Conservation (phyloP, 2,329 filamentous ascomycete species). For the Scedosporium dehoogii region DNA sequence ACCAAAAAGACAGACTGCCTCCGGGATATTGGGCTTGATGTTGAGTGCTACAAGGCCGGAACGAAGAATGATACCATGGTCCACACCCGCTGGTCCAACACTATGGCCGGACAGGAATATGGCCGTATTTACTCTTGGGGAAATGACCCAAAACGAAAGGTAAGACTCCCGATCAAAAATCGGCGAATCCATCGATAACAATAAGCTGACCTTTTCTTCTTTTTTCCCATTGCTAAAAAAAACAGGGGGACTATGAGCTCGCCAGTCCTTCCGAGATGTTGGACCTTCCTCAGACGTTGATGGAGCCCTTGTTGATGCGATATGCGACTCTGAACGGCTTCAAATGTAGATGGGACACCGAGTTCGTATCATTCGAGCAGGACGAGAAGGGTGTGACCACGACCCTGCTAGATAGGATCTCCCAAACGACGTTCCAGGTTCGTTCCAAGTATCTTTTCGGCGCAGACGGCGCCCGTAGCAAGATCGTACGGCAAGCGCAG, state of each 20-base stretch:
- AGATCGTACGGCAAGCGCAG: not conserved
- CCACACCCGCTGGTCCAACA: constrained; percentile 37
- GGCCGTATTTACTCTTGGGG: constrained; percentile 39
- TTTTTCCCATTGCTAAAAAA: no score
- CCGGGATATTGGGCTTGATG: constrained; percentile 36
- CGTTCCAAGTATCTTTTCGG: constrained; percentile 9
- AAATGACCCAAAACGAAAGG: constrained; percentile 28
- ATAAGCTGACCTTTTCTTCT: no score
- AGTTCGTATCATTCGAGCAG: constrained; percentile 19
- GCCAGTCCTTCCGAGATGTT: constrained; percentile 27
- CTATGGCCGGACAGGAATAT: constrained; percentile 40
- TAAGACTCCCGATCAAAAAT: constrained; percentile 10
- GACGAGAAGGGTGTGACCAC: constrained; percentile 13
- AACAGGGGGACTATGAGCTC: constrained; percentile 26
- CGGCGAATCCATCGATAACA: no score
- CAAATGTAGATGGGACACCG: constrained; percentile 23
- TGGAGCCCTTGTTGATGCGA: constrained; percentile 27
- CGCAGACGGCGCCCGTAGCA: not conserved
- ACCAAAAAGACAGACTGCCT: not conserved
- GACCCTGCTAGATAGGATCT: constrained; percentile 22
- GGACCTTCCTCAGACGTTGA: constrained; percentile 29
- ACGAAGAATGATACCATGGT: constrained; percentile 29
- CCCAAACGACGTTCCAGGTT: constrained; percentile 27
- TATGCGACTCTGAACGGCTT: constrained; percentile 23
- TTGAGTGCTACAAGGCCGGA: constrained; percentile 24